These are phyloP conservation scores for Ottelia alismoides DNA, from an alignment of 106 monocot species.

Conservation along the genomic window DNA sequence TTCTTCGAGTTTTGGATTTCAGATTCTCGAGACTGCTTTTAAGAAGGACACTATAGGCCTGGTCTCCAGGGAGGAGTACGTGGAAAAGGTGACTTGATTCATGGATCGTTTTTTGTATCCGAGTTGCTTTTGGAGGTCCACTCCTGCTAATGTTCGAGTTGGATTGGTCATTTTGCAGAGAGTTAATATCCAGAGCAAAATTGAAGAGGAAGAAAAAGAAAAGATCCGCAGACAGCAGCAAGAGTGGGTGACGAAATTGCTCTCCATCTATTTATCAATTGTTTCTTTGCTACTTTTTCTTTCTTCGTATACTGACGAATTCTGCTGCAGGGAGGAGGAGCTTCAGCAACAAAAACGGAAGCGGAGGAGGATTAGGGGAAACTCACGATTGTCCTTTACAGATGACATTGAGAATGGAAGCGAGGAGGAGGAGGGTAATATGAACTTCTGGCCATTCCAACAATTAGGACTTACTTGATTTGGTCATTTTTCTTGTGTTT, in stretches of 20 bases:
- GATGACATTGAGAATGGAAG: conserved; percentile 91
- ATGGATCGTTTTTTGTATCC: no score
- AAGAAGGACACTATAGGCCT: conserved; percentile 99
- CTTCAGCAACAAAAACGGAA: conserved; percentile 80
- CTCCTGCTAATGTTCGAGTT: background rate
- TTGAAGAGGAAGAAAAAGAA: conserved; percentile 99
- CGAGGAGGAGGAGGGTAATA: no score
- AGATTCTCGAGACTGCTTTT: conserved; percentile 99
- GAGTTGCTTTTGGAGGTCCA: background rate
- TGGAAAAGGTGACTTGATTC: conserved; percentile 65
- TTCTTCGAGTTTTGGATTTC: background rate
- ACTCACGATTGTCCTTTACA: conserved; percentile 73
- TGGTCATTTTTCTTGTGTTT: no score
- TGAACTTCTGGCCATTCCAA: no score
- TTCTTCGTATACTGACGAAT: background rate
- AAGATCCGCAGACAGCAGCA: conserved; percentile 88
- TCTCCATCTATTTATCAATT: no score
- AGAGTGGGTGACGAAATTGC: conserved; percentile 82
- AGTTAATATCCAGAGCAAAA: conserved; percentile 89
- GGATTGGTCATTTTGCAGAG: conserved; percentile 26
- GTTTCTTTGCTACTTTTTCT: background rate
- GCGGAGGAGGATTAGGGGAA: conserved; percentile 81
- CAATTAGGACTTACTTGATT: no score
- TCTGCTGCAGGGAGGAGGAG: conserved; percentile 69
- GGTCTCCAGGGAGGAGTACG: conserved; percentile 95